phyloP scores from a whole-genome alignment of 805 yeast species.

The Blastobotrys attinorum region DNA sequence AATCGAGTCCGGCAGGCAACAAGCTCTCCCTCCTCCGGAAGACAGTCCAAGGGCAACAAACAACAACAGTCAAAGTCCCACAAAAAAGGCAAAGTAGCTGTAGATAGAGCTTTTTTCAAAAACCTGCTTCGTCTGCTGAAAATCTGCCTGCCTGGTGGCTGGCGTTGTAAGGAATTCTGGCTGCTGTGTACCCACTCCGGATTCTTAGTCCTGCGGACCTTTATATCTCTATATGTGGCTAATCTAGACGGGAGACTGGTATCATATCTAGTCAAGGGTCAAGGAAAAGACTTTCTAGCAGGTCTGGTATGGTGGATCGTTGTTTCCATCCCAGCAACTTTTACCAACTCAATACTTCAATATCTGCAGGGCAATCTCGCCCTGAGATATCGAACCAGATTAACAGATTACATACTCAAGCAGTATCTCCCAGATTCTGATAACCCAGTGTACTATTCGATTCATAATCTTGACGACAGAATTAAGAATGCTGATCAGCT shows the following conservation, averaged over 20 bases:
- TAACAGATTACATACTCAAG: slow-evolving; percentile 57
- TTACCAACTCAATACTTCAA: slow-evolving; percentile 60
- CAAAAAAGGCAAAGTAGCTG: slow-evolving; percentile 21
- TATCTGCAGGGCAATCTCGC: slow-evolving; percentile 32
- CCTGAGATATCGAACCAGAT: slow-evolving; percentile 45
- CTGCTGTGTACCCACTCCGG: slow-evolving; percentile 45
- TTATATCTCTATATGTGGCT: slow-evolving; percentile 74
- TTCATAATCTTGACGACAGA: slow-evolving; percentile 50
- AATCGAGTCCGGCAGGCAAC: slow-evolving; percentile 17
- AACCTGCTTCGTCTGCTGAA: slow-evolving; percentile 24
- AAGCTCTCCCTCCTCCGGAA: no score
- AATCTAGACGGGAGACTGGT: slow-evolving; percentile 79
- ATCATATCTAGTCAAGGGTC: slow-evolving; percentile 67
- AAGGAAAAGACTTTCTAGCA: slow-evolving; percentile 53
- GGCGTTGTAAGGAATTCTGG: slow-evolving; percentile 27
- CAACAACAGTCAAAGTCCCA: slow-evolving; percentile 3
- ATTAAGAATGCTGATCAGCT: slow-evolving; percentile 76
- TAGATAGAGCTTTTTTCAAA: slow-evolving; percentile 24
- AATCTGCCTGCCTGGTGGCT: slow-evolving; percentile 29
- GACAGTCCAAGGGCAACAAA: slow-evolving; percentile 7
- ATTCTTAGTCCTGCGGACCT: slow-evolving; percentile 58
- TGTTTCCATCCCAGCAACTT: slow-evolving; percentile 78
- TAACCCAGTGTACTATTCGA: slow-evolving; percentile 61
- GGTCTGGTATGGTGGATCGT: slow-evolving; percentile 70
- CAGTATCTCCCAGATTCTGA: slow-evolving; percentile 63